These are phyloP conservation scores for Cytospora piceicola DNA, from an alignment of 2,329 filamentous ascomycete genomes.

Conservation along the genomic window DNA sequence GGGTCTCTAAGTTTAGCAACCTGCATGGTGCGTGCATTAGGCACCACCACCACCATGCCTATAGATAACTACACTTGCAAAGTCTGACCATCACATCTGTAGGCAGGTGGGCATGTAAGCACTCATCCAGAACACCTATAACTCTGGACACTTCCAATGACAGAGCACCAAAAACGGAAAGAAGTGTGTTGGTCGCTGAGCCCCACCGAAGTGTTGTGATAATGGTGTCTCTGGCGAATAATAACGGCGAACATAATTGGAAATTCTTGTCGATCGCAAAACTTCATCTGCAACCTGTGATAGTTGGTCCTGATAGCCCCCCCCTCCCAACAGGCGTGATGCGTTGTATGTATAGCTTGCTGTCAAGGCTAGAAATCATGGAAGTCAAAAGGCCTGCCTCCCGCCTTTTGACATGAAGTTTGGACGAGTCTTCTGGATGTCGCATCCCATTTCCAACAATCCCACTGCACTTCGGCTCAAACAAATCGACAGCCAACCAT, in stretches of 20 bases:
- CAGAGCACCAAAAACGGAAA: neutral
- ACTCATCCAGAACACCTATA: neutral
- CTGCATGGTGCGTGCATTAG: neutral
- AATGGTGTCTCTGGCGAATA: neutral
- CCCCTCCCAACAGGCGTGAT: neutral
- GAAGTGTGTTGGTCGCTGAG: neutral
- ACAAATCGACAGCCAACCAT: neutral
- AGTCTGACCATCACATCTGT: neutral
- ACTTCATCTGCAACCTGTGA: neutral
- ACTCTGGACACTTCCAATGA: neutral
- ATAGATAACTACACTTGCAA: neutral
- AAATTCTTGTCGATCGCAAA: neutral
- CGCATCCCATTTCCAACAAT: neutral
- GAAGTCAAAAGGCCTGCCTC: conserved; percentile 1
- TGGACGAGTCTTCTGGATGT: neutral
- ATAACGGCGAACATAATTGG: neutral
- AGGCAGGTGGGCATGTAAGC: neutral
- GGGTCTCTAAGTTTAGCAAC: neutral
- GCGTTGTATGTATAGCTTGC: neutral
- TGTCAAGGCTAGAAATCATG: neutral
- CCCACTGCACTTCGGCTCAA: neutral
- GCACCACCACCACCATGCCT: neutral
- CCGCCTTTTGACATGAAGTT: neutral
- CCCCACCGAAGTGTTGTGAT: neutral
- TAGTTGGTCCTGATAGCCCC: neutral